phyloP scores from a whole-genome alignment of 2,329 filamentous ascomycete species.

The Xylaria hypoxylon region DNA sequence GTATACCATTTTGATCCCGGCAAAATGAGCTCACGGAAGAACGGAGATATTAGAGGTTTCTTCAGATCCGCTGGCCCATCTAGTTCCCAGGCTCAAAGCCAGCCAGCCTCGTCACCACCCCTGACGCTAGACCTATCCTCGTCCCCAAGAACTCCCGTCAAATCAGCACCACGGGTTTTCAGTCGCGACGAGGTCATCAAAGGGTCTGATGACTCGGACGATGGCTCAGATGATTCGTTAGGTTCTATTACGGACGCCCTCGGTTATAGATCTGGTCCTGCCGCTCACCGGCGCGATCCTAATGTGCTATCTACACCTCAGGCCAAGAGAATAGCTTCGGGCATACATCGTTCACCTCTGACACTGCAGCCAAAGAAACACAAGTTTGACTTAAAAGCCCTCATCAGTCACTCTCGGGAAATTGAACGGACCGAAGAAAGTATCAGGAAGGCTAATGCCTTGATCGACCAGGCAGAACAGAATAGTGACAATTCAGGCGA shows the following conservation, averaged over 20 bases:
- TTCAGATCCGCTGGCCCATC: slow-evolving; percentile 41
- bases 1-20: neutral
- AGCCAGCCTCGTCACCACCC: slow-evolving; percentile 33
- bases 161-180: slow-evolving; percentile 45
- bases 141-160: slow-evolving; percentile 48
- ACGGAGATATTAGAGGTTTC: slow-evolving; percentile 51
- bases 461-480: slow-evolving; percentile 45
- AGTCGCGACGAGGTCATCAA: slow-evolving; percentile 70
- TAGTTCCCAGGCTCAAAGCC: slow-evolving; percentile 35
- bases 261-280: slow-evolving; percentile 42
- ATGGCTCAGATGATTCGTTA: slow-evolving; percentile 67
- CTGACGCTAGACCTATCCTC: slow-evolving; percentile 40
- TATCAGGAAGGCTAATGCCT: slow-evolving; percentile 57
- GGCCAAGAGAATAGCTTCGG: slow-evolving; percentile 59
- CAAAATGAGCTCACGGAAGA: slow-evolving; percentile 39
- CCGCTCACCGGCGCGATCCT: slow-evolving; percentile 40
- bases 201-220: slow-evolving; percentile 80
- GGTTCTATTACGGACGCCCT: slow-evolving; percentile 66
- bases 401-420: slow-evolving; percentile 69
- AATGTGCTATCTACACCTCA: slow-evolving; percentile 56
- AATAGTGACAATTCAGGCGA: slow-evolving; percentile 37
- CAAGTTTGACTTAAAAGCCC: slow-evolving; percentile 71
- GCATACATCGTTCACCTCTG: slow-evolving; percentile 59
- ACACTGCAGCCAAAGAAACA: slow-evolving; percentile 63
- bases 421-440: slow-evolving; percentile 71